A percentile compares a stretch with the other conserved stretches of the same genome.
Evolutionary conservation across 202 grass and related monocot species (phyloP).

Genomic region (Digitaria exilis): DNA sequence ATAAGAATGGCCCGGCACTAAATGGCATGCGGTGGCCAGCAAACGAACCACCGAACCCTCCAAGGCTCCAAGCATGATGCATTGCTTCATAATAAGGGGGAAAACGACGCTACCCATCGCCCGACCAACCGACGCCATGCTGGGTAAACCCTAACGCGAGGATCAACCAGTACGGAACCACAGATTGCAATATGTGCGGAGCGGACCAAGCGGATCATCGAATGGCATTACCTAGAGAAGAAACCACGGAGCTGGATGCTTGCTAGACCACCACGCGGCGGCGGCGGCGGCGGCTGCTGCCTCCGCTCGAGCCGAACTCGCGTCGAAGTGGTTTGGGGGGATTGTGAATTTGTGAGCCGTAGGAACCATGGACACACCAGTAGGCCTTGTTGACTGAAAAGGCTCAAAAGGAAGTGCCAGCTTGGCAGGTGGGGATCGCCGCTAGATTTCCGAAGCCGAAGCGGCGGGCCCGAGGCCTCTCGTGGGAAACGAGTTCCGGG

Average conservation of each 20-base stretch:
- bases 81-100: neutral
- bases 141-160: slow-evolving; percentile 25
- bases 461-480: neutral
- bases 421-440: too few species aligned
- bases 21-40: neutral
- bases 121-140: neutral
- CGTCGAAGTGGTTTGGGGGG: neutral
- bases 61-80: slow-evolving; percentile 3
- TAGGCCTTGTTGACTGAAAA: too few species aligned
- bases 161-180: neutral
- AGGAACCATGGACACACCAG: neutral
- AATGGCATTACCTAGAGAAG: neutral
- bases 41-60: neutral
- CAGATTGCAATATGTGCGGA: neutral
- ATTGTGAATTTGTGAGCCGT: too few species aligned
- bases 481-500: neutral
- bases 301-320: neutral
- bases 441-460: neutral
- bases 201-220: neutral
- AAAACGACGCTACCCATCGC: neutral
- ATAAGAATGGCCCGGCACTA: neutral
- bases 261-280: neutral
- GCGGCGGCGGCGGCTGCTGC: too few species aligned
- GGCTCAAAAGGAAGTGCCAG: neutral
- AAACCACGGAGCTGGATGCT: neutral